A percentile compares a stretch with the other conserved stretches of the same genome.
These are phyloP conservation scores for Trichothecium sympodiale DNA, from an alignment of 2,329 filamentous ascomycete species.

Conservation along the genomic window DNA sequence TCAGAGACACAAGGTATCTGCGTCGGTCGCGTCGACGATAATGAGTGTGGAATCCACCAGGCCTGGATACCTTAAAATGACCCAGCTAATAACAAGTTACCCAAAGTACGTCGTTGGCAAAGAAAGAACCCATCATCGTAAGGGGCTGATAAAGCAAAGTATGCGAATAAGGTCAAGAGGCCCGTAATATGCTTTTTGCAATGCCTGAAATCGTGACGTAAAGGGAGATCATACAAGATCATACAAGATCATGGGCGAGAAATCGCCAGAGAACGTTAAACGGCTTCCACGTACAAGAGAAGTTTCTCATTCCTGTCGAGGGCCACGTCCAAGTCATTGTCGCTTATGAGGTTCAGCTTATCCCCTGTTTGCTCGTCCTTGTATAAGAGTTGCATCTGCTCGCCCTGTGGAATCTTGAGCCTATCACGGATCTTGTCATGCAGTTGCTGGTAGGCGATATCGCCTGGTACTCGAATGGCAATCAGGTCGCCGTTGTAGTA, in stretches of 20 bases:
- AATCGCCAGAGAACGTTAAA: conserved; percentile 20
- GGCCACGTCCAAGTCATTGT: conserved; percentile 72
- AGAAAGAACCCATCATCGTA: too few relatives aligned
- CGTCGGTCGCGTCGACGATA: too few relatives aligned
- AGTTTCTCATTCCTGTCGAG: conserved; percentile 80
- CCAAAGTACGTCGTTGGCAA: too few relatives aligned
- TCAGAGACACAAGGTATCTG: too few relatives aligned
- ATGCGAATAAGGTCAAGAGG: background rate
- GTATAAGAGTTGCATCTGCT: conserved; percentile 73
- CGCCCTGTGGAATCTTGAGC: conserved; percentile 57
- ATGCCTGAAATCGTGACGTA: background rate
- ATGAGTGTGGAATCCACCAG: too few relatives aligned
- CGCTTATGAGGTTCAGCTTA: conserved; percentile 63
- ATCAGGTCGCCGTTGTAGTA: conserved; percentile 89
- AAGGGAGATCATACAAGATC: too few relatives aligned
- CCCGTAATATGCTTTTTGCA: background rate
- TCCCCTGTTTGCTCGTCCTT: conserved; percentile 72
- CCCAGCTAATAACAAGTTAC: too few relatives aligned
- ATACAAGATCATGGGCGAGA: background rate
- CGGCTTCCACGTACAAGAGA: conserved; percentile 57
- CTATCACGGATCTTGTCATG: conserved; percentile 78
- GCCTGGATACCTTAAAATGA: too few relatives aligned
- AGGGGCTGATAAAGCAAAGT: background rate
- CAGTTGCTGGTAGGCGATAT: conserved; percentile 68
- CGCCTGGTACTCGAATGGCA: conserved; percentile 74